These are phyloP conservation scores for Kodamaea neixiangensis DNA, from an alignment of 805 yeast genomes.

Conservation along the genomic window DNA sequence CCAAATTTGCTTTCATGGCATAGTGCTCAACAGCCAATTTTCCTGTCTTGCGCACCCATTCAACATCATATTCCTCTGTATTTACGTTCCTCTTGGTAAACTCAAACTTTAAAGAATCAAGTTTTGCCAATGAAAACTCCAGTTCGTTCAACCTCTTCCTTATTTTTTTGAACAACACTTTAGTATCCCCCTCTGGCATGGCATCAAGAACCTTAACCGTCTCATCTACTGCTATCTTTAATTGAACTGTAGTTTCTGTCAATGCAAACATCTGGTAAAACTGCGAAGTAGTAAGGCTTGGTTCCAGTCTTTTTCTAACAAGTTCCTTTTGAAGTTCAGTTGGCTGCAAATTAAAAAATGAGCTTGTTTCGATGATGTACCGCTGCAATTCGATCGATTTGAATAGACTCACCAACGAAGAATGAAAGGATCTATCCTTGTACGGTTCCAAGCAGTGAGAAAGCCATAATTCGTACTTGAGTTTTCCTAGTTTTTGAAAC, in stretches of 20 bases:
- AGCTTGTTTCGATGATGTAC: constrained; percentile 12
- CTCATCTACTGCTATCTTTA: not conserved
- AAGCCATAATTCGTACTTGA: constrained; percentile 7
- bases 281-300: constrained; percentile 11
- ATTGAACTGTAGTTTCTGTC: not conserved
- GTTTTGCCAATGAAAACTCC: constrained; percentile 9
- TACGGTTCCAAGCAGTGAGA: constrained; percentile 1
- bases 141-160: constrained; percentile 5
- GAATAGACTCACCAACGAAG: constrained; percentile 5
- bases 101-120: not conserved
- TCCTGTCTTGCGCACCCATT: constrained; percentile 8
- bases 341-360: constrained; percentile 10
- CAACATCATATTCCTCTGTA: not conserved
- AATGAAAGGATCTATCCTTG: not conserved
- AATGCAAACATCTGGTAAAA: constrained; percentile 22
- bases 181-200: not conserved
- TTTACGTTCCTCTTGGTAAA: constrained; percentile 3
- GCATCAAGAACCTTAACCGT: not conserved
- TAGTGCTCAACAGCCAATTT: constrained; percentile 9
- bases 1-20: constrained; percentile 13
- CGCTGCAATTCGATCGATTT: constrained; percentile 13
- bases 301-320: constrained; percentile 3
- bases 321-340: constrained; percentile 1
- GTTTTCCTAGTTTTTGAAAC: constrained; percentile 7
- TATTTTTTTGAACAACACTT: not conserved